phyloP scores from a whole-genome alignment of 768 basidiomycete species.

The Amanita jacksonii region DNA sequence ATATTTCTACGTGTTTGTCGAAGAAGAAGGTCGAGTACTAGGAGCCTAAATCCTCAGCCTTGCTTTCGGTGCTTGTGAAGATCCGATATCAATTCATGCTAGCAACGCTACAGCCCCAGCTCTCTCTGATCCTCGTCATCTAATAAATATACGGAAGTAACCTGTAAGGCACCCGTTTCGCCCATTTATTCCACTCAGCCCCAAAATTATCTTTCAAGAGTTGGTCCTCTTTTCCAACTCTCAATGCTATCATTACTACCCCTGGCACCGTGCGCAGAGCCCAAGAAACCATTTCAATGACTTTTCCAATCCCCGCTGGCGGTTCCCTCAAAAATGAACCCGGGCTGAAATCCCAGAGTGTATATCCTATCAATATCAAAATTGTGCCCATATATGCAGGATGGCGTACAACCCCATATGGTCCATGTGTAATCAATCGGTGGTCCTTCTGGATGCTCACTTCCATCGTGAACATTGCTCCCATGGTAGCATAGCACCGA shows the following conservation, averaged over 20 bases:
- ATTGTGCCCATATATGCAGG: constrained; percentile 19
- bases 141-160: constrained; percentile 23
- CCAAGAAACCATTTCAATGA: not conserved
- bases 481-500: constrained; percentile 27
- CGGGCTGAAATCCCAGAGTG: not conserved
- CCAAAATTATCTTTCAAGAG: constrained; percentile 21
- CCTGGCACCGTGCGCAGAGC: not conserved
- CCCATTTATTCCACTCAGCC: constrained; percentile 23
- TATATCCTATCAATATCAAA: not conserved
- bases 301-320: not conserved
- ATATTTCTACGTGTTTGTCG: no score
- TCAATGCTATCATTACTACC: not conserved
- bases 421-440: constrained; percentile 21
- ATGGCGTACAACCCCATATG: constrained; percentile 25
- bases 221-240: constrained; percentile 20
- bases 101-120: no score
- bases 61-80: no score
- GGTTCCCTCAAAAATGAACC: not conserved
- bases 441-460: constrained; percentile 19
- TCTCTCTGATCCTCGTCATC: no score
- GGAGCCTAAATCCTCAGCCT: no score
- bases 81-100: no score
- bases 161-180: constrained; percentile 16
- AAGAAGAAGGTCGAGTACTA: no score
- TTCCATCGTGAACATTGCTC: constrained; percentile 30